phyloP scores from a whole-genome alignment of 2,329 filamentous ascomycete genomes.

The Fusarium concolor region DNA sequence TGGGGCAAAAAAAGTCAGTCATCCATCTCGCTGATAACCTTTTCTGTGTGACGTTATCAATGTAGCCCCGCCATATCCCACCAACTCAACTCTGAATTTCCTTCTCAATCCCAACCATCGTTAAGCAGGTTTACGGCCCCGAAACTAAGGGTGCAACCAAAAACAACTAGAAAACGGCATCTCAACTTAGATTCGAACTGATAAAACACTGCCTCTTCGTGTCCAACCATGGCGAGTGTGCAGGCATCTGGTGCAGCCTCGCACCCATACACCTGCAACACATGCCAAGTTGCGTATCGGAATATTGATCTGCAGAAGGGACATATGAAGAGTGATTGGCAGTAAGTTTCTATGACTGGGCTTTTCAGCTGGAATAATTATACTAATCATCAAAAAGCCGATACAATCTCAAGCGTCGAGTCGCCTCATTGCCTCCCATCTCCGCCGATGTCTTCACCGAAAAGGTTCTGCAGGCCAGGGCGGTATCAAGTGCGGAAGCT shows the following conservation, averaged over 20 bases:
- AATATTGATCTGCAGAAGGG: constrained; percentile 91
- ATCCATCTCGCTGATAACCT: constrained; percentile 37
- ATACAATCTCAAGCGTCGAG: constrained; percentile 95
- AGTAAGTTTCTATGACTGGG: constrained; percentile 70
- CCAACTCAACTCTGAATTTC: constrained; percentile 42
- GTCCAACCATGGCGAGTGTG: constrained; percentile 58
- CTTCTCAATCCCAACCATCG: constrained; percentile 27
- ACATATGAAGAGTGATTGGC: constrained; percentile 99
- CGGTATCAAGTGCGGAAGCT: constrained; percentile 83
- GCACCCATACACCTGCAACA: constrained; percentile 98
- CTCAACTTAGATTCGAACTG: neutral
- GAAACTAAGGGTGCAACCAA: neutral
- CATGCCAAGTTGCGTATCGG: constrained; percentile 95
- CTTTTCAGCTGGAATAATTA: neutral
- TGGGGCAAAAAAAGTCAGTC: constrained; percentile 41
- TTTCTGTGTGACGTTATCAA: constrained; percentile 47
- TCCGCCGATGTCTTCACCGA: constrained; percentile 94
- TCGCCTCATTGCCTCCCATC: constrained; percentile 90
- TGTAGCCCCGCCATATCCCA: constrained; percentile 46
- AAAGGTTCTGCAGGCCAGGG: constrained; percentile 92
- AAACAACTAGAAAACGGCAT: neutral
- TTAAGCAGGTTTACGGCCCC: neutral
- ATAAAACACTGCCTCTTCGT: neutral
- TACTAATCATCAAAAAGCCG: constrained; percentile 64
- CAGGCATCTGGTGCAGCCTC: constrained; percentile 57